Evolutionary conservation across 73 alveolate genomes (phyloP), one percentile per base, ranked within the genome.

Genomic region (Paramecium pentaurelia): DNA sequence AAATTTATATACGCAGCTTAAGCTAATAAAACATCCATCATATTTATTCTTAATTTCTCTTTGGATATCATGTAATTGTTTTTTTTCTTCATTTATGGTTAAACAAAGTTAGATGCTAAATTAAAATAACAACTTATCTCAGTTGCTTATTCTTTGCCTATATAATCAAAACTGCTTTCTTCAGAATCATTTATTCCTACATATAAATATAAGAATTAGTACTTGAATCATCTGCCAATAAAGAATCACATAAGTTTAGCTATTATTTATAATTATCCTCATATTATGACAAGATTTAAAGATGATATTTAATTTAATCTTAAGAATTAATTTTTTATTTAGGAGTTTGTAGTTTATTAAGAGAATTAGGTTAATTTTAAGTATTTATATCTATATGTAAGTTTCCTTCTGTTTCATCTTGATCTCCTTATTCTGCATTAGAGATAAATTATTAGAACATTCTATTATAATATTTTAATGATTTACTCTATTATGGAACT

Each of bases 221-320:
- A 75, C 91, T 80, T 42, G 91, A 80, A 80, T 80, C 91, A 44
- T 80, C 91, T 11, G 91, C 91, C 4, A 45, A 47, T 47, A 80
- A n/a, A 8, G 91, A 80, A 27, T 80, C 91, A 45, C 75, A 80
- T 80, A 80, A 20, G 34, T 80, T 80, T 11, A 80, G 73, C 58
- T 80, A 45, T n/a, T 80, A 25, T 64, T 64, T 64, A 47, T 80
- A 80, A 44, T 32, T 40, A 22, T 80, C 71, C 34, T 80, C 91
- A 18, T 80, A 80, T 49, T 80, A 3, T 45, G 25, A 25, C 27
- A 80, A 44, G 58, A 80, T 44, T 45, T 80, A 6, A 0, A 25
- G 18, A 8, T 77, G 77, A 18, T 54, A 54, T 0, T 20, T 18
- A 18, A 16, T 2, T 54, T 54, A 54, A 54, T 54, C 70, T 7